Base-by-base conservation (phyloP, 1,284 basidiomycete species). In the Sanghuangporus sanghuang region DNA sequence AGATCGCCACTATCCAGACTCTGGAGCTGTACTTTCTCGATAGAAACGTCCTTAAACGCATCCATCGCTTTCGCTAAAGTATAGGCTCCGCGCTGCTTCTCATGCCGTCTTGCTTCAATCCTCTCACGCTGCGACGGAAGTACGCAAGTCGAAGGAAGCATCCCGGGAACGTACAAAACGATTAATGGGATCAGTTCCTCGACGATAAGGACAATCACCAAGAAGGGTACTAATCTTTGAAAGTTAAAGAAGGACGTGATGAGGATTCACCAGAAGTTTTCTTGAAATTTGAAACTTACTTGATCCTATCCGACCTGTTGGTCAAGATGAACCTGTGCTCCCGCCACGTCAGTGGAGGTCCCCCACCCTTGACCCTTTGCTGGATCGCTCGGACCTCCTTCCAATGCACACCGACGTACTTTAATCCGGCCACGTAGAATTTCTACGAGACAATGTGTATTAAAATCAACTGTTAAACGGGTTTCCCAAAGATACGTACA, bases 121-220 rank as follows among this genome's bases (percentile, higher is more conserved):
- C 90, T 84, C 44, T 84, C 82, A 48, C 82, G 83, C 76, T 95
- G 93, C 32, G 87, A 87, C 0, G 93, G 91, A n/a, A 95, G 80
- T 63, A 95, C 81, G 71, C 92, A 94, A 2, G 93, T 95, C 3
- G 92, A 94, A 0, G 93, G 93, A 38, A 95, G 84, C 76, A 94
- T 82, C 70, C 83, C 85, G 1, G 93, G 93, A n/a, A 85, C 87
- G 72, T 92, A 95, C 67, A 95, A 84, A 36, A 92, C 92, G 65
- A 94, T 84, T 64, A 95, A 80, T 9, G 93, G 93, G 64, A 95
- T 84, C 52, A 92, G 74, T 73, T 95, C 93, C 73, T 95, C 93
- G 3, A 92, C 76, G 21, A 93, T 76, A 36, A 92, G 73, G 48
- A 93, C 79, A 63, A 93, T 87, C 67, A 92, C 71, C 11, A 93